phyloP scores from a whole-genome alignment of 306 rosid species.

The Quercus glauca region DNA sequence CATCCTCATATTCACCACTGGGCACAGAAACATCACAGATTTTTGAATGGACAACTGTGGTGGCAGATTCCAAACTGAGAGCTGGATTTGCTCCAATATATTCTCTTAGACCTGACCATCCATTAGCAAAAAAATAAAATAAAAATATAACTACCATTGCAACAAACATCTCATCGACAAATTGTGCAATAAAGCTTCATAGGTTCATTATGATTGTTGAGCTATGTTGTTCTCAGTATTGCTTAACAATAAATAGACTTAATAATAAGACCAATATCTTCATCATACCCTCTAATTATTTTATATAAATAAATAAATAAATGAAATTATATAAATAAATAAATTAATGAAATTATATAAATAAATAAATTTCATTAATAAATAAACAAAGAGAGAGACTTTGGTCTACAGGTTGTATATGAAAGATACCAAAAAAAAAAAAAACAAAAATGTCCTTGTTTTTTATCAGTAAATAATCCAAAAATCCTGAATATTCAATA shows the following conservation, averaged over 20 bases:
- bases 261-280: not conserved
- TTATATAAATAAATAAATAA: too few relatives aligned
- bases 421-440: too few relatives aligned
- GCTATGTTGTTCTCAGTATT: not conserved
- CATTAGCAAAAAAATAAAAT: constrained; percentile 20
- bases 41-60: constrained; percentile 49
- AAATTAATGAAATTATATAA: too few relatives aligned
- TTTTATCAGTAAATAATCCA: too few relatives aligned
- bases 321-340: too few relatives aligned
- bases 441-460: too few relatives aligned
- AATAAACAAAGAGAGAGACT: too few relatives aligned
- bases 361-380: too few relatives aligned
- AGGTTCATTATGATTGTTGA: not conserved
- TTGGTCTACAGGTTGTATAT: too few relatives aligned
- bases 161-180: not conserved
- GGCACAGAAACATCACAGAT: constrained; percentile 42
- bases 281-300: too few relatives aligned
- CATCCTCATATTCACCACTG: constrained; percentile 43
- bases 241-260: not conserved
- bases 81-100: constrained; percentile 81
- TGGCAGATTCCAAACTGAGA: constrained; percentile 38
- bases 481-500: too few relatives aligned
- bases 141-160: not conserved
- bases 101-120: constrained; percentile 78
- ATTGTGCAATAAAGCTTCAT: not conserved